phyloP scores from a whole-genome alignment of 192 early-diverging fungal genomes.

The Spizellomyces punctatus region DNA sequence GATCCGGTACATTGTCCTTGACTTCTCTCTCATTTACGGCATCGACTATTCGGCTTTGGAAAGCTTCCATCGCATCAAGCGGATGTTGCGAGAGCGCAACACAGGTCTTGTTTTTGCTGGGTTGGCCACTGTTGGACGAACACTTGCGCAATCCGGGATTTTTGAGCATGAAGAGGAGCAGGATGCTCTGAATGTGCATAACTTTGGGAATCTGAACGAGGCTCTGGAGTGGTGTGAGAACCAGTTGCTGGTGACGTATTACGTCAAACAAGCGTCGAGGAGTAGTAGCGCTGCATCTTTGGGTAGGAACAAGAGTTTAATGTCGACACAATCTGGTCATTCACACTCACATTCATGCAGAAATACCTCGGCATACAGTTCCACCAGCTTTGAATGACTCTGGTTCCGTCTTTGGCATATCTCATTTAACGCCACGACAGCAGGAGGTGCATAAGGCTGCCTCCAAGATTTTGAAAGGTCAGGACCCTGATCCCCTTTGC shows the following conservation, averaged over 20 bases:
- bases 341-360: too few relatives aligned
- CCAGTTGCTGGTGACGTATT: conserved; percentile 77
- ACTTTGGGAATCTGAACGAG: conserved; percentile 80
- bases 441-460: conserved; percentile 31
- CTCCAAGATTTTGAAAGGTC: conserved; percentile 29
- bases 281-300: conserved; percentile 17
- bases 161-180: conserved; percentile 68
- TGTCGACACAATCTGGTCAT: too few relatives aligned
- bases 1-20: conserved; percentile 87
- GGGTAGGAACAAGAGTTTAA: neutral
- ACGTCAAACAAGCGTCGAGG: conserved; percentile 32
- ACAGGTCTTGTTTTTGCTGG: conserved; percentile 86
- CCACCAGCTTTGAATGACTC: neutral
- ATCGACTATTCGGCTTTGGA: conserved; percentile 82
- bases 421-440: conserved; percentile 35
- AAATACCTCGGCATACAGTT: neutral
- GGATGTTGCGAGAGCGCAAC: conserved; percentile 65
- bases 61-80: conserved; percentile 82
- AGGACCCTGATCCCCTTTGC: neutral
- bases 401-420: neutral
- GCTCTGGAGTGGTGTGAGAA: conserved; percentile 97
- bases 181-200: conserved; percentile 59
- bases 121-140: conserved; percentile 40
- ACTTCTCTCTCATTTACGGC: conserved; percentile 83
- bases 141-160: conserved; percentile 40